Conservation (phyloP, 208 protist species). For the Histomonas meleagridis region DNA sequence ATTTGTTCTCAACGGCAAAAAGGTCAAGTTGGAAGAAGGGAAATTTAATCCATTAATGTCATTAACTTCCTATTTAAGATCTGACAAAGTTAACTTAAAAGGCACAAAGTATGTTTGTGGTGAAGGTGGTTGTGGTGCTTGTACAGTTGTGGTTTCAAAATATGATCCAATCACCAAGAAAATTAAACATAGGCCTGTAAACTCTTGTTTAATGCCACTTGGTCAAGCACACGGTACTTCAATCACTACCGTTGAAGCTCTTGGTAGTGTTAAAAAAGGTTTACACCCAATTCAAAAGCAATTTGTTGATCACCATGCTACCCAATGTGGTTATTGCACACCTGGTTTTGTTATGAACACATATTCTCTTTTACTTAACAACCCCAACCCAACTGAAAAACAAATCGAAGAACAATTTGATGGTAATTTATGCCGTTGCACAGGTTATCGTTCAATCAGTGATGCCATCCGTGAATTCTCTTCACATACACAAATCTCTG, state of each 20-base stretch:
- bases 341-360: constrained; percentile 48
- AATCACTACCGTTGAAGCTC: constrained; percentile 47
- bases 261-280: constrained; percentile 35
- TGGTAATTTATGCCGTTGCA: constrained; percentile 52
- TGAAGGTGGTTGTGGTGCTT: constrained; percentile 24
- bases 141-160: constrained; percentile 37
- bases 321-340: constrained; percentile 49
- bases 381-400: constrained; percentile 40
- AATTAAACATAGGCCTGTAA: constrained; percentile 38
- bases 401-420: constrained; percentile 47
- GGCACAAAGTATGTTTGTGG: neutral
- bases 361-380: constrained; percentile 41
- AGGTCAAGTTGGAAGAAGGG: neutral
- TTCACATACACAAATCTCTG: too few species aligned
- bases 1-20: neutral
- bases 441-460: constrained; percentile 48
- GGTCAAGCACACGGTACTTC: constrained; percentile 26
- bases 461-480: neutral
- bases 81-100: neutral
- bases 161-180: constrained; percentile 16
- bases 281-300: constrained; percentile 45
- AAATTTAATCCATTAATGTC: neutral
- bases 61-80: neutral
- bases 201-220: constrained; percentile 47
- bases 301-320: constrained; percentile 42